Evolutionary conservation across 345 rosid genomes (phyloP).

Genomic region (Erucastrum elatum): DNA sequence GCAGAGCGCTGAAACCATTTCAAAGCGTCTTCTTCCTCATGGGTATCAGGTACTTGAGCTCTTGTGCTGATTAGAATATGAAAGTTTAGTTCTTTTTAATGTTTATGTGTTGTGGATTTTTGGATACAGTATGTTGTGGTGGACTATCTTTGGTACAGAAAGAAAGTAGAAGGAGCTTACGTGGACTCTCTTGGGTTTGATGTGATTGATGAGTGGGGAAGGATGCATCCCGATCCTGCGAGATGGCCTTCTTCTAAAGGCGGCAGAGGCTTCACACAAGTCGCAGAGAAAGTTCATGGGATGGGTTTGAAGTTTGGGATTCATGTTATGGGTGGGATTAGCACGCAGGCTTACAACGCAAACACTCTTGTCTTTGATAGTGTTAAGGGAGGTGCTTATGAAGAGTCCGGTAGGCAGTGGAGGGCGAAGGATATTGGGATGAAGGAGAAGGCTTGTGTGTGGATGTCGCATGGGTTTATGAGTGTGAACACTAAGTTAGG

Average conservation of each 20-base stretch:
- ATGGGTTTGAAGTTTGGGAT: conserved; percentile 96
- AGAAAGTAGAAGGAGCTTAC: conserved; percentile 71
- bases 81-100: background rate
- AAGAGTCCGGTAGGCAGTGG: conserved; percentile 64
- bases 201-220: conserved; percentile 96
- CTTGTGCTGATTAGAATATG: background rate
- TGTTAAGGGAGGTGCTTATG: conserved; percentile 60
- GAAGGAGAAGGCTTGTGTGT: conserved; percentile 80
- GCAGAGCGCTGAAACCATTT: conserved; percentile 61
- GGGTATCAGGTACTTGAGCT: conserved; percentile 66
- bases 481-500: conserved; percentile 68
- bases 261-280: conserved; percentile 78
- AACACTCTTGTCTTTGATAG: conserved; percentile 72
- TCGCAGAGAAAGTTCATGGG: conserved; percentile 69
- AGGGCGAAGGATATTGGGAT: conserved; percentile 76
- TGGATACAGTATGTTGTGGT: conserved; percentile 79
- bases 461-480: conserved; percentile 95
- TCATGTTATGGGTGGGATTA: conserved; percentile 93
- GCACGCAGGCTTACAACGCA: conserved; percentile 82
- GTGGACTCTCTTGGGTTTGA: conserved; percentile 76
- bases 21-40: conserved; percentile 59
- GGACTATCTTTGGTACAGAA: conserved; percentile 95
- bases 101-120: background rate
- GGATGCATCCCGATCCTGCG: conserved; percentile 75
- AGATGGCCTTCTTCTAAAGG: conserved; percentile 93